Evolutionary conservation across 208 protist species (phyloP).

Genomic region (Acanthamoeba triangularis): DNA sequence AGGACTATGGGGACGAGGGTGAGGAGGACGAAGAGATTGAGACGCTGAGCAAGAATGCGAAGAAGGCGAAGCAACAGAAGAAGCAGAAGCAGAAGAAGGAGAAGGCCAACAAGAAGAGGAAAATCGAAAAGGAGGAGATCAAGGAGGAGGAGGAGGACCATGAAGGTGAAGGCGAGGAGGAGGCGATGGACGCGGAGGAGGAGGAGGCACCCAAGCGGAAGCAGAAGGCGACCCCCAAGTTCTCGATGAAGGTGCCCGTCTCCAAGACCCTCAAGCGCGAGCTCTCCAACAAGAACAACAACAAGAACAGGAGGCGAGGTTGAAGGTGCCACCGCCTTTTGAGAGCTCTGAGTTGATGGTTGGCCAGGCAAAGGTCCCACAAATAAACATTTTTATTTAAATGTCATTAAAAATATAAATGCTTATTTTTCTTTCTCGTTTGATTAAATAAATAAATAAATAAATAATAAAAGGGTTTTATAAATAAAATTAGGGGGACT

Average conservation of each 20-base stretch:
- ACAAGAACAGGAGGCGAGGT: too few species aligned
- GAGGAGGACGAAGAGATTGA: not conserved
- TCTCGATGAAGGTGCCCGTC: slow-evolving; percentile 7
- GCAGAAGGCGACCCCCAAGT: slow-evolving; percentile 3
- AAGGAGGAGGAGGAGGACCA: not conserved
- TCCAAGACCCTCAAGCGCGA: not conserved
- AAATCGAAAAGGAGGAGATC: not conserved
- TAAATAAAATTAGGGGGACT: not conserved
- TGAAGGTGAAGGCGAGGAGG: not conserved
- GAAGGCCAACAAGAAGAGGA: slow-evolving; percentile 2
- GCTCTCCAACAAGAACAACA: too few species aligned
- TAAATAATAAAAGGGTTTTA: too few species aligned
- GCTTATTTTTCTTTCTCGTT: not conserved
- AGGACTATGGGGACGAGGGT: not conserved
- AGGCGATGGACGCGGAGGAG: not conserved
- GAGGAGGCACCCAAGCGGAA: not conserved
- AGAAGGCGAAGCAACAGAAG: not conserved
- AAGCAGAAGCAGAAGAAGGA: not conserved
- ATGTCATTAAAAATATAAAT: not conserved
- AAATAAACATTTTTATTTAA: not conserved
- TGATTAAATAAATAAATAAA: not conserved
- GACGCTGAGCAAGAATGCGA: not conserved
- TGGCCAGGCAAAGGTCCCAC: not conserved
- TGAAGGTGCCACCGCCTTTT: too few species aligned
- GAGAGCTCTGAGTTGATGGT: too few species aligned